Evolutionary conservation across 768 basidiomycete genomes (phyloP).

Genomic region (Tremella fuciformis): DNA sequence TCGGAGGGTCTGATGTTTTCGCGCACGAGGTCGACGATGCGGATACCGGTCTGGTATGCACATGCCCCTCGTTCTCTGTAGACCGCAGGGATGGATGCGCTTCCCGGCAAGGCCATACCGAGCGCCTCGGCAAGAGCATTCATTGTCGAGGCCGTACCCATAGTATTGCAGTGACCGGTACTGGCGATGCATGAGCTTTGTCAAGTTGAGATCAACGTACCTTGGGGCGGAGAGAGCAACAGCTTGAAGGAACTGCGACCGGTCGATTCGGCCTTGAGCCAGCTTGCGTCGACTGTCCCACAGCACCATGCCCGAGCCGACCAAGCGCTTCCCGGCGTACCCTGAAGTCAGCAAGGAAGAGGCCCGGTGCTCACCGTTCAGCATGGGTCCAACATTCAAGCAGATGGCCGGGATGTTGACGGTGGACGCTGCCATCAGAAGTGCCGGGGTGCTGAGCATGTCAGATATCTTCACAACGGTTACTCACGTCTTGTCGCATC

Average conservation of each 20-base stretch:
- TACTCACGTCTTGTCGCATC: constrained; percentile 45
- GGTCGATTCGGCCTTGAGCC: constrained; percentile 34
- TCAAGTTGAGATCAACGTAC: constrained; percentile 14
- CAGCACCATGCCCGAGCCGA: constrained; percentile 47
- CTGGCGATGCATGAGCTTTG: neutral
- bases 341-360: constrained; percentile 21
- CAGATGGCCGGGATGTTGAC: constrained; percentile 49
- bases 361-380: constrained; percentile 42
- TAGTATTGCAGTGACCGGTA: constrained; percentile 47
- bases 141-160: constrained; percentile 51
- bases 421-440: constrained; percentile 48
- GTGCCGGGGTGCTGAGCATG: constrained; percentile 44
- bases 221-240: constrained; percentile 41
- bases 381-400: constrained; percentile 51
- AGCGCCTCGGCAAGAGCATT: constrained; percentile 50
- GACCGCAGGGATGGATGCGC: constrained; percentile 46
- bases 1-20: constrained; percentile 50
- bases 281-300: constrained; percentile 42
- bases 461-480: neutral
- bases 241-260: constrained; percentile 39
- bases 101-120: constrained; percentile 50
- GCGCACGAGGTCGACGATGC: constrained; percentile 46
- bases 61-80: constrained; percentile 50
- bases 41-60: constrained; percentile 45
- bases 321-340: constrained; percentile 29